Percentiles rank a stretch among this genome's conserved stretches.
Evolutionary conservation across 208 protist genomes (phyloP).

Genomic region (Trypanosoma vivax): DNA sequence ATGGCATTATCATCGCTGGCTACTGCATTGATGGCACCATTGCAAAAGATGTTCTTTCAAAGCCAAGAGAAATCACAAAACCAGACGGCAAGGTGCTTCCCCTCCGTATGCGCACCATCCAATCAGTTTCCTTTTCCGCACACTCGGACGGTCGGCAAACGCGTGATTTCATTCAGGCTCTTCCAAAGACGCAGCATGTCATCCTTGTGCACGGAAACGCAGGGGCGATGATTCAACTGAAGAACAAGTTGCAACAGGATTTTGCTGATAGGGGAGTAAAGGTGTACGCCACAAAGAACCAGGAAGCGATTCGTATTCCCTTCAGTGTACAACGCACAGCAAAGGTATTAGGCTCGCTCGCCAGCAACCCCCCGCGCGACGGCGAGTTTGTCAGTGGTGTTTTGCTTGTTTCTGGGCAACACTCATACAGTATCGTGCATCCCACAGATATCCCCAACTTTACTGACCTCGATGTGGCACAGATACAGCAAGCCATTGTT

Average conservation of each 20-base stretch:
- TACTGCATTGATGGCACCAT: slow-evolving; percentile 98
- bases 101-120: slow-evolving; percentile 88
- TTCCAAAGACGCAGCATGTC: slow-evolving; percentile 78
- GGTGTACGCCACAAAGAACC: slow-evolving; percentile 92
- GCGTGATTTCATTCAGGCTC: slow-evolving; percentile 79
- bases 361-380: slow-evolving; percentile 29
- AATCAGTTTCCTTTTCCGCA: slow-evolving; percentile 96
- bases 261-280: slow-evolving; percentile 73
- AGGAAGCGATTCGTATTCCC: slow-evolving; percentile 89
- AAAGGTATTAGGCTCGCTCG: slow-evolving; percentile 84
- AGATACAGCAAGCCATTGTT: slow-evolving; percentile 81
- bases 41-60: slow-evolving; percentile 87
- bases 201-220: slow-evolving; percentile 95
- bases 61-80: slow-evolving; percentile 85
- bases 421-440: slow-evolving; percentile 79
- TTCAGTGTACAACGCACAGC: slow-evolving; percentile 91
- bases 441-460: slow-evolving; percentile 81
- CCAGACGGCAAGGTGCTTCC: slow-evolving; percentile 86
- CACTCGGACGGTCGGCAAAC: slow-evolving; percentile 95
- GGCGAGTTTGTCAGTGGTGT: slow-evolving; percentile 80
- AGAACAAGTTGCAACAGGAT: slow-evolving; percentile 83
- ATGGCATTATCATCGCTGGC: slow-evolving; percentile 96
- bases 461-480: slow-evolving; percentile 72
- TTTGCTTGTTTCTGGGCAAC: slow-evolving; percentile 82
- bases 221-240: slow-evolving; percentile 92